Conservation (phyloP, 176 grass and related monocot genomes). For the Oryza punctata region DNA sequence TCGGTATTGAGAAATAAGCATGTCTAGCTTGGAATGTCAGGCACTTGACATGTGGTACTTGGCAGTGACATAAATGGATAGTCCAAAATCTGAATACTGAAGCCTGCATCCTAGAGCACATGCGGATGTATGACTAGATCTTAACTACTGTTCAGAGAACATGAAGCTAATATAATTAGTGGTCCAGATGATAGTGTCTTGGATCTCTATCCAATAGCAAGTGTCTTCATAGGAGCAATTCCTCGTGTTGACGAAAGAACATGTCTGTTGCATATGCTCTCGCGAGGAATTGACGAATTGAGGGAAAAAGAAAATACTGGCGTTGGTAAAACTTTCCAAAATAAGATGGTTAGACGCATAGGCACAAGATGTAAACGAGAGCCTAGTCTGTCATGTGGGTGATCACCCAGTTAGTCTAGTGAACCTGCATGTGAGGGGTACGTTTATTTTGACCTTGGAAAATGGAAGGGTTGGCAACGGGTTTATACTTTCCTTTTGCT, state of each 20-base stretch:
- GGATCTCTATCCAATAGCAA: conserved; percentile 1
- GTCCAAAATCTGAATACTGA: not conserved
- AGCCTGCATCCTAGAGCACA: conserved; percentile 38
- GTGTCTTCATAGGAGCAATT: conserved; percentile 24
- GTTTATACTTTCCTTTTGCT: not conserved
- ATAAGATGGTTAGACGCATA: not conserved
- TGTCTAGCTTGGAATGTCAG: not conserved
- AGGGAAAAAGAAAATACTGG: not conserved
- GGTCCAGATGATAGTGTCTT: conserved; percentile 15
- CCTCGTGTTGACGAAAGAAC: not conserved
- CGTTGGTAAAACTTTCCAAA: not conserved
- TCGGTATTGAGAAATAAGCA: not conserved
- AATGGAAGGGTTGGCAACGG: not conserved
- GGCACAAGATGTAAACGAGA: not conserved
- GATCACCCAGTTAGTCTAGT: not conserved
- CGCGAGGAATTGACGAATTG: not conserved
- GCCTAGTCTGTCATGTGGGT: conserved; percentile 2
- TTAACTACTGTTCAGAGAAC: not conserved
- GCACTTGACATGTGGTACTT: conserved; percentile 34
- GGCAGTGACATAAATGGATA: not conserved
- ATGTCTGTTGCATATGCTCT: not conserved
- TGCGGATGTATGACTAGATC: not conserved
- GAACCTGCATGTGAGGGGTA: not conserved
- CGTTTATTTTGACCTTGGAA: not conserved
- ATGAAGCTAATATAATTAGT: conserved; percentile 5